Base-by-base conservation (phyloP, 2,329 filamentous ascomycete species). In the Chaetoscypha palmicola region DNA sequence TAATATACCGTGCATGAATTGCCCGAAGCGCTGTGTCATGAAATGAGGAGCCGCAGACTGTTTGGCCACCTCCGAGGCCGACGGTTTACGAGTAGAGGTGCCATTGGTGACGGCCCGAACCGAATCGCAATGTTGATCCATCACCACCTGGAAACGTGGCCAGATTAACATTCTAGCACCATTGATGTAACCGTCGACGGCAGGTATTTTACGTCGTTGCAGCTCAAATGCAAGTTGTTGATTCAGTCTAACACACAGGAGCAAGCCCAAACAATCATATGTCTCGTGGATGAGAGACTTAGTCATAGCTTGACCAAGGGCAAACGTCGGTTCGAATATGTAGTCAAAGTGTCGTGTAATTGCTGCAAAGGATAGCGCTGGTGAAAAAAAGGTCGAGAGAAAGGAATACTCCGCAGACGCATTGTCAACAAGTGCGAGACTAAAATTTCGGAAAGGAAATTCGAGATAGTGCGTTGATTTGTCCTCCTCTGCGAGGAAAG, bases 361-460 rank as follows among this genome's bases (percentile, higher is more conserved):
- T 43, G 82, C 73, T 12, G 87, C 74, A 57, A 85, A 86, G 7
- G 81, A 83, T 23, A 88, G 71, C 9, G 84, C 74, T 0, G 88
- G 82, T 5, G 83, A 78, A 68, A 98, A 97, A 68, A 96, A 95
- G 12, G 86, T 77, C 1, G 86, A 86, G 44, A 97, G 74, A 62
- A 98, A 97, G 2, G 86, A 89, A 66, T 97, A 98, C 64, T 98
- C 94, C 24, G 90, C 86, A 2, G 86, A 90, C 1, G 89, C 85
- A 57, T 98, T 98, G 66, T 98, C 92, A 50, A 96, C 76, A 16
- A 98, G 72, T 0, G 92, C 91, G 35, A 95, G 76, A 59, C 97
- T 97, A 70, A 95, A 96, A 61, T 94, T 90, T 31, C 89, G 81
- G 64, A 98, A 98, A 0, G 88, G 85, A 0, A 85, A 75, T 67